phyloP scores from a whole-genome alignment of 495 filamentous ascomycete genomes.

The Jackrogersella minutella region DNA sequence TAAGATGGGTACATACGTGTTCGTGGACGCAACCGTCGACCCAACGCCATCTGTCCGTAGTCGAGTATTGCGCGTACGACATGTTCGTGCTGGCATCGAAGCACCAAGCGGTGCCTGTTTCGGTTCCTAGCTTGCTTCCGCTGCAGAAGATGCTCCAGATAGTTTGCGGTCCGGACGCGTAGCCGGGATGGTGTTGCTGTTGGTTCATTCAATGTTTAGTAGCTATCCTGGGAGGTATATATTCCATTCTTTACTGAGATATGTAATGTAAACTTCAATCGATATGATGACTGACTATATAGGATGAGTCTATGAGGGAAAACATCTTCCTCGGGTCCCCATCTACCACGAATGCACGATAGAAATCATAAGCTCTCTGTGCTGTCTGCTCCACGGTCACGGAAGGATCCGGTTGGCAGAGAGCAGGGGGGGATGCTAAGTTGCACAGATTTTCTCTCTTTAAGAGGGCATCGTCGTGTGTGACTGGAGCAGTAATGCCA shows the following conservation, averaged over 20 bases:
- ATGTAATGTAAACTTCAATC: neutral
- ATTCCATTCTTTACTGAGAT: neutral
- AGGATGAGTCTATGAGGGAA: conserved; percentile 53
- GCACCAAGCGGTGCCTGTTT: conserved; percentile 52
- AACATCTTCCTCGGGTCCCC: conserved; percentile 58
- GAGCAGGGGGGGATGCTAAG: conserved; percentile 48
- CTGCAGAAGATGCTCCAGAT: conserved; percentile 57
- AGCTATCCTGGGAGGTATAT: neutral
- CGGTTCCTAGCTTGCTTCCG: conserved; percentile 51
- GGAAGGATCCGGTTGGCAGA: conserved; percentile 50
- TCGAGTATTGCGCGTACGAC: conserved; percentile 56
- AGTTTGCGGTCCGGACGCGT: conserved; percentile 47
- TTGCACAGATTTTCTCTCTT: conserved; percentile 56
- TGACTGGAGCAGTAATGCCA: conserved; percentile 44
- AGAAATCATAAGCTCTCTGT: conserved; percentile 56
- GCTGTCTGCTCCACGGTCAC: conserved; percentile 57
- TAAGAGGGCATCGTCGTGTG: conserved; percentile 26
- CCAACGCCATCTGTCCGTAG: conserved; percentile 56
- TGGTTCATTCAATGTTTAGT: conserved; percentile 5
- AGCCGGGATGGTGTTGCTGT: conserved; percentile 57
- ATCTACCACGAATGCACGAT: conserved; percentile 58
- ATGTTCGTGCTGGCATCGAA: conserved; percentile 58
- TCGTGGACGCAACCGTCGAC: conserved; percentile 58
- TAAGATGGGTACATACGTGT: conserved; percentile 51
- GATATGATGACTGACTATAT: conserved; percentile 43